phyloP scores from a whole-genome alignment of 441 rosid species.

The Raphanus hybrid region DNA sequence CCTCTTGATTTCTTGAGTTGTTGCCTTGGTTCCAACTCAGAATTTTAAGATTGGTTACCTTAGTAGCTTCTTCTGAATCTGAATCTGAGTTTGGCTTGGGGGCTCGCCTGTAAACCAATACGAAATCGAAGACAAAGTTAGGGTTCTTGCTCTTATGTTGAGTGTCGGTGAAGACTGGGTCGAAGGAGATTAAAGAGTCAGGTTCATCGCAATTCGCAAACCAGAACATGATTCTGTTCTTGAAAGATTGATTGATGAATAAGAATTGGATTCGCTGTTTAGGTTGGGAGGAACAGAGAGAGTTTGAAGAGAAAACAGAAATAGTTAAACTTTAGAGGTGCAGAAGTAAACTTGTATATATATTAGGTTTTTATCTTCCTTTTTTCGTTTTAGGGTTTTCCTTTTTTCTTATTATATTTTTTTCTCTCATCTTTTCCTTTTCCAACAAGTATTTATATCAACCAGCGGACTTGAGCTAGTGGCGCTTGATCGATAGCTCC shows the following conservation, averaged over 20 bases:
- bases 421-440: too few relatives aligned
- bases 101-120: neutral
- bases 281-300: neutral
- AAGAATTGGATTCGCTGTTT: neutral
- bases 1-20: too few relatives aligned
- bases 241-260: neutral
- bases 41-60: too few relatives aligned
- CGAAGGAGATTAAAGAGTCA: neutral
- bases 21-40: too few relatives aligned
- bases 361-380: too few relatives aligned
- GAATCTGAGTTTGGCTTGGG: neutral
- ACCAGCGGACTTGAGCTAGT: too few relatives aligned
- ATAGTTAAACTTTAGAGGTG: neutral
- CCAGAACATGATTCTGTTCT: neutral
- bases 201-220: neutral
- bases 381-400: too few relatives aligned
- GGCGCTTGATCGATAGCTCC: too few relatives aligned
- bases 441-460: too few relatives aligned
- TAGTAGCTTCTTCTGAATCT: neutral
- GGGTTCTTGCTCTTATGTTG: neutral
- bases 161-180: neutral
- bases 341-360: too few relatives aligned
- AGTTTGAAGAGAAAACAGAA: neutral
- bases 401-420: too few relatives aligned
- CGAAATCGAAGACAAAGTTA: slow-evolving; percentile 3